phyloP scores from a whole-genome alignment of 176 grass and related monocot species.

The Leersia perrieri region DNA sequence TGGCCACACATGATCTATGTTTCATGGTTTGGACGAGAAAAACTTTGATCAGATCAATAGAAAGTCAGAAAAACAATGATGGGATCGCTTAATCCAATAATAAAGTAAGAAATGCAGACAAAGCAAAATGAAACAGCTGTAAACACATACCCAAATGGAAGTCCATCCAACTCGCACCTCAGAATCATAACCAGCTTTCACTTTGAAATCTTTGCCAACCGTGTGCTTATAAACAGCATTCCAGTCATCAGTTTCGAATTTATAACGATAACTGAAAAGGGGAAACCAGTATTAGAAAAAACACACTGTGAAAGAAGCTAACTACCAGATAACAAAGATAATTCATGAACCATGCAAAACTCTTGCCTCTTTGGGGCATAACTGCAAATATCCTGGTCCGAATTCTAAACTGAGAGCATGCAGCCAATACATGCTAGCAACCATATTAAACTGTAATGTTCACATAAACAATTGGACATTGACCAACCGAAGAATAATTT shows the following conservation, averaged over 20 bases:
- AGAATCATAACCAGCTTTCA: slow-evolving; percentile 99
- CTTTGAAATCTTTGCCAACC: slow-evolving; percentile 72
- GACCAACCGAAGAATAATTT: not conserved
- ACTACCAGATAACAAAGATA: not conserved
- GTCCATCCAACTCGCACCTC: slow-evolving; percentile 67
- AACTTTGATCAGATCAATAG: not conserved
- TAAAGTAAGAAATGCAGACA: slow-evolving; percentile 15
- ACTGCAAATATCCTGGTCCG: not conserved
- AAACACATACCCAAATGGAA: slow-evolving; percentile 78
- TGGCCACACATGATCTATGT: not conserved
- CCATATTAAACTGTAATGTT: not conserved
- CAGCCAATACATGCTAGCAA: not conserved
- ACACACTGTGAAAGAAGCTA: not conserved
- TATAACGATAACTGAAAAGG: slow-evolving; percentile 73
- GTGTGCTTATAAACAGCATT: slow-evolving; percentile 84
- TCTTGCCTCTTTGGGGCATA: not conserved
- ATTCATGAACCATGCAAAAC: not conserved
- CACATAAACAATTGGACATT: not conserved
- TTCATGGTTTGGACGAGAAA: not conserved
- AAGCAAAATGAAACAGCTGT: slow-evolving; percentile 9
- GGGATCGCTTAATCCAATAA: slow-evolving; percentile 6
- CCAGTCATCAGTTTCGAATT: slow-evolving; percentile 69
- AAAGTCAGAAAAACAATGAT: no score
- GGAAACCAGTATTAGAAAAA: slow-evolving; percentile 19
- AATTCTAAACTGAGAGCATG: not conserved